These are phyloP conservation scores for Aspergillus floridensis DNA, from an alignment of 2,329 filamentous ascomycete species.

Conservation along the genomic window DNA sequence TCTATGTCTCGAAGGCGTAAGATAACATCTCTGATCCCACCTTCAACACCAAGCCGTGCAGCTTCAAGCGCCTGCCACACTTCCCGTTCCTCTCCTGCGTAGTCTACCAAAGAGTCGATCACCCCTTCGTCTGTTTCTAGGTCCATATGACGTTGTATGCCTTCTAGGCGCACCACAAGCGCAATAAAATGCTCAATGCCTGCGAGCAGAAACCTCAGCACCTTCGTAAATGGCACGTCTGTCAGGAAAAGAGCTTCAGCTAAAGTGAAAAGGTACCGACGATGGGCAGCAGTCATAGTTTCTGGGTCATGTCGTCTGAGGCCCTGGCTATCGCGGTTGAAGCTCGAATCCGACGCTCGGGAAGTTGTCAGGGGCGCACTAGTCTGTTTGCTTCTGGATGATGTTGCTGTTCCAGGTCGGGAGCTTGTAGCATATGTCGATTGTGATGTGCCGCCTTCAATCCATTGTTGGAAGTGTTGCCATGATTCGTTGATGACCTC, in stretches of 20 bases:
- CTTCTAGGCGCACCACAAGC: constrained; percentile 70
- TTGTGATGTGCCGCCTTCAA: constrained; percentile 49
- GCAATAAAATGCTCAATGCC: constrained; percentile 79
- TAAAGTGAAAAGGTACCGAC: constrained; percentile 69
- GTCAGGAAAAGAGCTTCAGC: constrained; percentile 45
- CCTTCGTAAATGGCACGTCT: constrained; percentile 39
- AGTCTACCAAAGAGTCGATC: constrained; percentile 69
- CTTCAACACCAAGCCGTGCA: constrained; percentile 64
- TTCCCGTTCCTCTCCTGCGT: constrained; percentile 68
- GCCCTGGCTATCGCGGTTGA: constrained; percentile 12
- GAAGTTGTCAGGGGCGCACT: constrained; percentile 5
- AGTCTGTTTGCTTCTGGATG: constrained; percentile 21
- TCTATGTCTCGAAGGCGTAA: constrained; percentile 61
- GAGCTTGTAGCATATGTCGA: constrained; percentile 29
- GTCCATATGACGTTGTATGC: constrained; percentile 73
- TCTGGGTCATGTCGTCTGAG: constrained; percentile 71
- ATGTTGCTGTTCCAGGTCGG: constrained; percentile 39
- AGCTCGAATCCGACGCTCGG: constrained; percentile 13
- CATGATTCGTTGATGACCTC: constrained; percentile 82
- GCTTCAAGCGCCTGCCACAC: constrained; percentile 63
- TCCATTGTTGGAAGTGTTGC: constrained; percentile 74
- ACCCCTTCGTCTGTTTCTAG: constrained; percentile 80
- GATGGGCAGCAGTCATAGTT: constrained; percentile 75
- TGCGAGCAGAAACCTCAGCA: constrained; percentile 38
- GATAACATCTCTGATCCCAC: constrained; percentile 62